Evolutionary conservation across 176 grass and related monocot genomes (phyloP).

Genomic region (Hordeum vulgare): DNA sequence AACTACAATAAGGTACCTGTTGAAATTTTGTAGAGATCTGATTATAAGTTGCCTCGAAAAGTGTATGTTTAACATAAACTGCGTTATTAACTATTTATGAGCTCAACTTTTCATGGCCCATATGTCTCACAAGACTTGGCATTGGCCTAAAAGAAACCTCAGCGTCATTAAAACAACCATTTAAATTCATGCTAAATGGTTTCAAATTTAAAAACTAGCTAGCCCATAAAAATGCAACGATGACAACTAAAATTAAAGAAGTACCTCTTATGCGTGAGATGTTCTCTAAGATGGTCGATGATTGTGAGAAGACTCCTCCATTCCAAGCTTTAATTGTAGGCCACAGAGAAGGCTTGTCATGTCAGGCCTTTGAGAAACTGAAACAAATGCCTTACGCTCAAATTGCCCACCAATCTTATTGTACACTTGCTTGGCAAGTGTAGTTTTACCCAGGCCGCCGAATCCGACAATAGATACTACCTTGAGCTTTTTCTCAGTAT

Average conservation of each 20-base stretch:
- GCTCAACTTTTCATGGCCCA: not conserved
- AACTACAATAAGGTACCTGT: not conserved
- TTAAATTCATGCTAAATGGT: not conserved
- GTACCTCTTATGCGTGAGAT: not conserved
- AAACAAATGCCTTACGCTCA: not conserved
- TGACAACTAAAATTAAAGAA: not conserved
- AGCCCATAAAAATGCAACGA: not conserved
- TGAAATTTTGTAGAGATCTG: not conserved
- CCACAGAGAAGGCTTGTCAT: not conserved
- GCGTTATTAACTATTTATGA: not conserved
- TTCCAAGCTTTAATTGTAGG: not conserved
- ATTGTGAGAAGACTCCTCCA: not conserved
- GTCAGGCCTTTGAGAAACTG: not conserved
- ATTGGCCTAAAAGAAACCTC: not conserved
- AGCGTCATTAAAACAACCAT: not conserved
- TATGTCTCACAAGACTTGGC: not conserved
- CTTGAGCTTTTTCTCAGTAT: not conserved
- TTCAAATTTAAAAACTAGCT: not conserved
- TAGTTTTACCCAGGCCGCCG: not conserved
- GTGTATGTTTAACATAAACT: not conserved
- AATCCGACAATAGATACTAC: not conserved
- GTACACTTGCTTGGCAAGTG: not conserved
- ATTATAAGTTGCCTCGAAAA: not conserved
- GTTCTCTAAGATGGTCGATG: not conserved
- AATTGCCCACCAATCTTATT: not conserved